Conservation (phyloP, 208 protist species). For the Acanthamoeba sp. region DNA sequence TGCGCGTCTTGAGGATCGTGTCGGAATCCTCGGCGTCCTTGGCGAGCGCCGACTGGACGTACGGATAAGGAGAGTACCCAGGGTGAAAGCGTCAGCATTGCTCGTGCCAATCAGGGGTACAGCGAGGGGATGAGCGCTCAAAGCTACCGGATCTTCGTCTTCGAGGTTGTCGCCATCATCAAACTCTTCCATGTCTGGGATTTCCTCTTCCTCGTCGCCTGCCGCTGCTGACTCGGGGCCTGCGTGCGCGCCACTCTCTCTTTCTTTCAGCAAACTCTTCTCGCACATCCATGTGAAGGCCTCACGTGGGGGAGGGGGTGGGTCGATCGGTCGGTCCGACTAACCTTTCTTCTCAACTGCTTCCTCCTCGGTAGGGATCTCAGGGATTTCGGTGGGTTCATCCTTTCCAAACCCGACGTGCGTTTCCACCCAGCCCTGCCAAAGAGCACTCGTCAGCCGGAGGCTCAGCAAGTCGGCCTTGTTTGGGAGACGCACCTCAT, state of each 20-base stretch:
- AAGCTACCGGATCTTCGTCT: slow-evolving; percentile 82
- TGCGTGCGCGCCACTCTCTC: neutral
- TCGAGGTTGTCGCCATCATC: slow-evolving; percentile 80
- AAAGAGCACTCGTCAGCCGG: neutral
- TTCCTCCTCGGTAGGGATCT: slow-evolving; percentile 45
- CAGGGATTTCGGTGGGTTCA: slow-evolving; percentile 61
- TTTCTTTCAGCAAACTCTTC: neutral
- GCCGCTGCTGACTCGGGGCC: slow-evolving; percentile 10
- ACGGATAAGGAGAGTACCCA: too few species aligned
- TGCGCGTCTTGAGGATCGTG: slow-evolving; percentile 89
- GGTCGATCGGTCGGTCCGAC: neutral
- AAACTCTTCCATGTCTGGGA: slow-evolving; percentile 89
- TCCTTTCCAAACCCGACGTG: slow-evolving; percentile 33
- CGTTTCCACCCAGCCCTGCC: slow-evolving; percentile 48
- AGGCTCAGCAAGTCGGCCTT: neutral
- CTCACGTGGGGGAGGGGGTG: too few species aligned
- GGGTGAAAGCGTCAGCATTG: neutral
- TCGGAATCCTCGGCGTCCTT: slow-evolving; percentile 54
- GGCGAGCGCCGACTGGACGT: neutral
- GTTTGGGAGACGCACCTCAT: neutral
- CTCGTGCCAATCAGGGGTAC: neutral
- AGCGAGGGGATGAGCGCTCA: neutral
- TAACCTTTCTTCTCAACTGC: neutral
- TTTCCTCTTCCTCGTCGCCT: slow-evolving; percentile 84
- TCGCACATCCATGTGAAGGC: too few species aligned